Evolutionary conservation across 306 rosid species (phyloP).

Genomic region (Vicia faba): DNA sequence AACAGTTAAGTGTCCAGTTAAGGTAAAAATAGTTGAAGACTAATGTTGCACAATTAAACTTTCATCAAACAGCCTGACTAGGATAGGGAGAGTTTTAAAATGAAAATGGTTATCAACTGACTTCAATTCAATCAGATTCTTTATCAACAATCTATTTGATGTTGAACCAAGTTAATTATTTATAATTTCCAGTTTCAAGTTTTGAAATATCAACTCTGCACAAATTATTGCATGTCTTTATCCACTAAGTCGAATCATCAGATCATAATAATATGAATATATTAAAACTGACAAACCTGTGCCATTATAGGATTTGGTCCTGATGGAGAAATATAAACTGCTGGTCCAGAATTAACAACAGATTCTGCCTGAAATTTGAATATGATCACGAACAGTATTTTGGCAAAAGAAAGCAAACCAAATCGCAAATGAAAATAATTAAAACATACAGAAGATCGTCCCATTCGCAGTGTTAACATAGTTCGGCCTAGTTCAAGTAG

Average conservation of each 20-base stretch:
- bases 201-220: slow-evolving; percentile 15
- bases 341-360: slow-evolving; percentile 88
- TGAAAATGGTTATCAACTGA: slow-evolving; percentile 13
- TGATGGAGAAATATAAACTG: slow-evolving; percentile 88
- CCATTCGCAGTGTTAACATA: slow-evolving; percentile 89
- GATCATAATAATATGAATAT: background rate
- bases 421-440: slow-evolving; percentile 33
- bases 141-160: slow-evolving; percentile 28
- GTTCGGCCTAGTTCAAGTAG: slow-evolving; percentile 97
- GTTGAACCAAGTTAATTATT: slow-evolving; percentile 10
- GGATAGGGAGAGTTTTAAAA: background rate
- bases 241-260: slow-evolving; percentile 12
- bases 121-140: slow-evolving; percentile 12
- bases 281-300: slow-evolving; percentile 69
- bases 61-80: slow-evolving; percentile 9
- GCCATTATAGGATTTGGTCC: slow-evolving; percentile 99
- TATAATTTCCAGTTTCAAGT: slow-evolving; percentile 16
- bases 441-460: slow-evolving; percentile 76
- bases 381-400: slow-evolving; percentile 28
- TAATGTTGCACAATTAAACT: slow-evolving; percentile 8
- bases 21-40: slow-evolving; percentile 1
- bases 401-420: slow-evolving; percentile 32
- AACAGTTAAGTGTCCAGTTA: background rate
- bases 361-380: slow-evolving; percentile 71
- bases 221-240: slow-evolving; percentile 21